Conservation (phyloP, 2,329 filamentous ascomycete species). For the Alternaria tenuissima region DNA sequence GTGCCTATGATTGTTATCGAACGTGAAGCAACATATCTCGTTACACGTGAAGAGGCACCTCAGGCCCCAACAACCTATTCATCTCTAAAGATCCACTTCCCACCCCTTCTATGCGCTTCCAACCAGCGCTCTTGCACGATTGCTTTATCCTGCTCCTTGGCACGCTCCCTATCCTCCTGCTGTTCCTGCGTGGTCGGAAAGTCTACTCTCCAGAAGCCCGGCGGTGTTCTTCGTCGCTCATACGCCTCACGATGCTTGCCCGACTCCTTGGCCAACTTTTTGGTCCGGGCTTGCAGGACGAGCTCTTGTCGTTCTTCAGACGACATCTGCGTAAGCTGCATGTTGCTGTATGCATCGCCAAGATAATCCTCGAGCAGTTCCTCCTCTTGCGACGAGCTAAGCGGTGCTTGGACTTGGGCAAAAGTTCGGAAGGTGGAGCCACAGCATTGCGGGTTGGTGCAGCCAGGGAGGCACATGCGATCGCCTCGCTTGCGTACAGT, state of each 20-base stretch:
- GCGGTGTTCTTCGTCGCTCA: slow-evolving; percentile 75
- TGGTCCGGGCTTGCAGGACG: slow-evolving; percentile 78
- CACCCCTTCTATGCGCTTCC: slow-evolving; percentile 80
- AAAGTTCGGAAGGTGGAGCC: slow-evolving; percentile 74
- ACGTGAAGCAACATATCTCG: neutral
- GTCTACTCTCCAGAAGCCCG: slow-evolving; percentile 89
- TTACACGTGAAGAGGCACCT: neutral
- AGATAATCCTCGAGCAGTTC: slow-evolving; percentile 63
- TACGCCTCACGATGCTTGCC: slow-evolving; percentile 82
- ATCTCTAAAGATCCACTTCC: slow-evolving; percentile 83
- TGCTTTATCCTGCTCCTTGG: slow-evolving; percentile 68
- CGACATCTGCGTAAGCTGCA: slow-evolving; percentile 58
- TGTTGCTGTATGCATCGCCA: slow-evolving; percentile 52
- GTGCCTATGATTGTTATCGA: neutral
- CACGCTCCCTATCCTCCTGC: slow-evolving; percentile 69
- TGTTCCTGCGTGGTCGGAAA: slow-evolving; percentile 89
- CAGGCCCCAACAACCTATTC: slow-evolving; percentile 59
- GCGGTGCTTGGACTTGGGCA: slow-evolving; percentile 55
- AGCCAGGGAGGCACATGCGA: slow-evolving; percentile 75
- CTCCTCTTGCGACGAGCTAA: slow-evolving; percentile 48
- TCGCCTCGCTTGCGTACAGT: slow-evolving; percentile 75
- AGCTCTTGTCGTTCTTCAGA: slow-evolving; percentile 69
- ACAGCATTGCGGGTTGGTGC: slow-evolving; percentile 78
- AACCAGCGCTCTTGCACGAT: slow-evolving; percentile 76
- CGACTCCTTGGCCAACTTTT: slow-evolving; percentile 74